Evolutionary conservation across 352 stramenopile genomes (phyloP), one percentile per base, ranked within the genome.

Genomic region (Elongisporangium undulatum): DNA sequence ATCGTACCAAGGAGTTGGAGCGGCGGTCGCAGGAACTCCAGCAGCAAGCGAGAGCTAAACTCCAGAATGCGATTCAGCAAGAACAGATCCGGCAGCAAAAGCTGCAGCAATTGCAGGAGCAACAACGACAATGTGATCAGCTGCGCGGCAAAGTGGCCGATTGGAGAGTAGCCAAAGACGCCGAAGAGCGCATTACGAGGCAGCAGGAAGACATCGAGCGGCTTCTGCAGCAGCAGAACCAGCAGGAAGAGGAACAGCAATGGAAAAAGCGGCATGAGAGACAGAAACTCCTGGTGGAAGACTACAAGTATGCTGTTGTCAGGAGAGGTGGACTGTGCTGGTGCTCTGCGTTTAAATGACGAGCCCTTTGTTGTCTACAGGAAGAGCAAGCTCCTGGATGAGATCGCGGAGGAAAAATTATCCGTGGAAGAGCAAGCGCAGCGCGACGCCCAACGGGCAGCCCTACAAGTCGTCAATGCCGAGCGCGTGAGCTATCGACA

Each of bases 401-500:
- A 63, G 58, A 66, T 92, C n/a, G 78, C 69, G 1, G 51, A 73
- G 8, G 79, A 88, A 38, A 63, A 74, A 15, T 24, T 71, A 1
- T 63, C 49, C 3, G 54, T 77, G 4, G 71, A 84, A 29, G 67
- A 82, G 62, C 49, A 74, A 29, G 60, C 64, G 21, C 58, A 59
- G 13, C 58, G 68, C 15, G 77, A 81, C 22, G 53, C 71, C 7
- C 72, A 87, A 26, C 68, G 56, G 24, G 64, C 39, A 3, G 49
- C 70, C 17, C 71, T 75, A 50, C 75, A 69, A 21, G 38, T 71
- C 2, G 49, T 82, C 12, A 91, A 93, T 58, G 77, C 70, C n/a
- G 78, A 89, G 56, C 75, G 83, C 13, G 83, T 91, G 15, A 65
- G 82, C 53, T 89, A 74, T 68, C 77, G 81, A 4, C 68, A 84